Evolutionary conservation across 208 protist genomes (phyloP), one percentile per base, ranked within the genome.

Genomic region (Leishmania major): DNA sequence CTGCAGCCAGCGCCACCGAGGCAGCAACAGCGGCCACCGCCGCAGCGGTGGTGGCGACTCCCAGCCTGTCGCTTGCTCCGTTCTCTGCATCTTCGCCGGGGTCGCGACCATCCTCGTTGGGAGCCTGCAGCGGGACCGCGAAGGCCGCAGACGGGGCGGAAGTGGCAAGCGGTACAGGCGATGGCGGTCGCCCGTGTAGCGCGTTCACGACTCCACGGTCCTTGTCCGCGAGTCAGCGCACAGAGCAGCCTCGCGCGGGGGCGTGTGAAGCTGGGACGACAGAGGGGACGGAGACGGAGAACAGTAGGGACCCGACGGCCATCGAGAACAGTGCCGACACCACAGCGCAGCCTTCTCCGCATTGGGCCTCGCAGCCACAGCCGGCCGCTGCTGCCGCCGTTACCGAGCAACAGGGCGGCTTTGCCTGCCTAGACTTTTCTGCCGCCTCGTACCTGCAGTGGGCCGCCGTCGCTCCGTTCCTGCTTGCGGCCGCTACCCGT

Each of bases 371-470:
- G 75, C 22, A 45, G 40, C 57, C 55, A 49, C 19, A 47, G 55
- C 37, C 35, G 17, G 31, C 75, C 35, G 31, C 57, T 64, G 31
- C 75, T 15, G 75, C 40, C 25, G 53, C 73, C 31, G 73, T 77
- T 37, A 40, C 66, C 10, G 13, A 79, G 2, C 22, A 71, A 17
- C 31, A n/a, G 7, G 80, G 84, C 11, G 93, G 90, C 60, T 90
- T 95, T 64, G 78, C 88, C 8, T 78, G 87, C 43, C 87, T 96
- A 2, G 91, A 95, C 83, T 94, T 94, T 53, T 89, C 87, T 47
- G 78, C 89, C 22, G 81, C 86, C 3, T 92, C 89, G 72, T 84
- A 90, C 82, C 77, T 85, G 60, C 89, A 93, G 75, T 96, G 93
- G 93, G 91, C 87, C 47, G 76, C 79, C n/a, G 72, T 94, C 22